These are phyloP conservation scores for Cordyceps sp. DNA, from an alignment of 2,329 filamentous ascomycete genomes.

Conservation along the genomic window DNA sequence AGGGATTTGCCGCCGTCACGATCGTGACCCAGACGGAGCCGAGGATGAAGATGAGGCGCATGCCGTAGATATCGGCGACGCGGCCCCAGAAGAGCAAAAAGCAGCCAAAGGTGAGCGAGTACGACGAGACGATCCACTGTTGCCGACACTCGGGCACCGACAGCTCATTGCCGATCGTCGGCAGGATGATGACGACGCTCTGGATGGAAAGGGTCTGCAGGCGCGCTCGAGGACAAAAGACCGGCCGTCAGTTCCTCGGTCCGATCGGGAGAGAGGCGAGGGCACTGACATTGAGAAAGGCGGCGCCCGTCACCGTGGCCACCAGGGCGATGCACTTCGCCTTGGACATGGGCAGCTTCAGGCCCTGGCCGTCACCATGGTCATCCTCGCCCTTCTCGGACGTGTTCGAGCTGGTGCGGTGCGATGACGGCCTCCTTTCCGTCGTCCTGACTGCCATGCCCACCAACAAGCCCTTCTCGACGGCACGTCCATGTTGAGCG, in stretches of 20 bases:
- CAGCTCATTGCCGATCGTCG: conserved; percentile 40
- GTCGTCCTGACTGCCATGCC: not conserved
- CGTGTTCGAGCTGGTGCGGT: no score
- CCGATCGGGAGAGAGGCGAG: no score
- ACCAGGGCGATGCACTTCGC: conserved; percentile 37
- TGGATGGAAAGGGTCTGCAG: conserved; percentile 37
- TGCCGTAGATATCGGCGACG: conserved; percentile 50
- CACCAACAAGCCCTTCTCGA: not conserved
- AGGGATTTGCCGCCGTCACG: conserved; percentile 42
- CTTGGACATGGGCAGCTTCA: conserved; percentile 24
- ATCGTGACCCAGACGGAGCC: conserved; percentile 47
- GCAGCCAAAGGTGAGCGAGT: conserved; percentile 49
- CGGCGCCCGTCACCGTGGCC: conserved; percentile 34
- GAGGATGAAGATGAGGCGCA: conserved; percentile 45
- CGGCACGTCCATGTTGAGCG: not conserved
- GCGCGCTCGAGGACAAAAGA: no score
- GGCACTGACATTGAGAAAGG: conserved; percentile 32
- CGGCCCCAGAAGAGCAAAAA: conserved; percentile 52
- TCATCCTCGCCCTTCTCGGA: conserved; percentile 6
- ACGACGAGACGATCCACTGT: conserved; percentile 52
- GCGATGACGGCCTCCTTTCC: not conserved
- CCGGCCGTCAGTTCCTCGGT: no score
- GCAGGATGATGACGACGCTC: conserved; percentile 43
- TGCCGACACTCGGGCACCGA: conserved; percentile 38
- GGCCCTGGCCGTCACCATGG: no score